Conservation (phyloP, 495 filamentous ascomycete genomes). For the Penicillium antarcticum region DNA sequence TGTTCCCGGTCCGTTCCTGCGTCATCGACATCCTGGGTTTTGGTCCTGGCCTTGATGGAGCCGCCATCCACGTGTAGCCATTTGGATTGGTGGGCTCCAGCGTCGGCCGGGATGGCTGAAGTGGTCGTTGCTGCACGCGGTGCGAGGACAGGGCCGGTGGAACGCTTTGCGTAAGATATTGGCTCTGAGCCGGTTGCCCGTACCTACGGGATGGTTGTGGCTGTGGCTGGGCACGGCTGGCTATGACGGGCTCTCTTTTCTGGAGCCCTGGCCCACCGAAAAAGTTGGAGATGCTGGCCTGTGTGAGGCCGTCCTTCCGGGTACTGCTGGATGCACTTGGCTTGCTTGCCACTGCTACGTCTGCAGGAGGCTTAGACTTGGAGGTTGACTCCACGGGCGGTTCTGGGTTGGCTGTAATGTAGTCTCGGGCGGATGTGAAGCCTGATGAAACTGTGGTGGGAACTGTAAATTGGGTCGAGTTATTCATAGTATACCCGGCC, state of each 20-base stretch:
- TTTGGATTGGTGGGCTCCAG: constrained; percentile 36
- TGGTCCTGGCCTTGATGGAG: constrained; percentile 20
- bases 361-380: not conserved
- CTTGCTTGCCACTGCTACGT: constrained; percentile 12
- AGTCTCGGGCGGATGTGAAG: constrained; percentile 42
- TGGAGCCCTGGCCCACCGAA: constrained; percentile 28
- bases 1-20: constrained; percentile 11
- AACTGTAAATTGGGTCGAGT: constrained; percentile 29
- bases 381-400: not conserved
- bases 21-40: constrained; percentile 20
- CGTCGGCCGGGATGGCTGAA: constrained; percentile 33
- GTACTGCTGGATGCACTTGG: constrained; percentile 12
- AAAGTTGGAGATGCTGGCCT: constrained; percentile 40
- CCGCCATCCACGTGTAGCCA: constrained; percentile 42
- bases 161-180: constrained; percentile 9
- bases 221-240: constrained; percentile 6
- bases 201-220: constrained; percentile 9
- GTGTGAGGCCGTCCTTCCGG: constrained; percentile 29
- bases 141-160: constrained; percentile 29
- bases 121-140: constrained; percentile 37
- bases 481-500: constrained; percentile 25
- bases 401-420: constrained; percentile 27
- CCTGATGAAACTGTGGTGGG: constrained; percentile 35
- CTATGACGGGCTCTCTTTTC: constrained; percentile 12
- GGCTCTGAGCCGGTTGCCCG: constrained; percentile 7